Evolutionary conservation across 192 early-diverging fungal species (phyloP), one percentile per base, ranked within the genome.

Genomic region (Podila epigama): DNA sequence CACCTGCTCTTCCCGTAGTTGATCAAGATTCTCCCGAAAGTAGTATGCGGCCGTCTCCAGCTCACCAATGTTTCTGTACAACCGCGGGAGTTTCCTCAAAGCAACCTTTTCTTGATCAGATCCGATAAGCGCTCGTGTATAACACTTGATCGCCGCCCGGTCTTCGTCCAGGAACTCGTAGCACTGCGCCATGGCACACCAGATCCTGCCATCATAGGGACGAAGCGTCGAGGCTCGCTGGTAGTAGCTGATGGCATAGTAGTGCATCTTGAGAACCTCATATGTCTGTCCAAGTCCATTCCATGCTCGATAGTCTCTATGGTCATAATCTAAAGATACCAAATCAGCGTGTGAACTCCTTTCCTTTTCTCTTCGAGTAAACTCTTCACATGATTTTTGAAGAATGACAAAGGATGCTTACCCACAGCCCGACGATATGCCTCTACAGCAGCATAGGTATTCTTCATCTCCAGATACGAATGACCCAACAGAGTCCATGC

Each of bases 401-500:
- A n/a, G n/a, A n/a, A n/a, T n/a, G n/a, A n/a, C n/a, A n/a, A n/a
- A 52, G 39, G 3, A 33, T 27, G 16, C 81, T 63, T 79, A 93
- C 91, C 89, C 5, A 94, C 82, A 0, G 95, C 97, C 55, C 90
- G 81, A 32, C 93, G 84, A 66, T 98, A 98, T 8, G 93, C 91
- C 70, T 97, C 93, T 6, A 97, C 86, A 1, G 96, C 97, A 5
- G 93, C 94, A 31, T 93, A 83, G 0, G 91, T 88, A 66, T 96
- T 96, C 60, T 96, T 96, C 67, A 96, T 63, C 71, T 99, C 96
- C 34, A 99, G 81, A 64, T 95, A 97, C 77, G 97, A 94, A 68
- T 98, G 96, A 2, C 96, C 97, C 84, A 99, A 85, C 60, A 99
- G 83, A 1, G 94, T 96, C 93, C 96, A 97, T 2, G 94, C 93